phyloP scores from a whole-genome alignment of 805 yeast genomes.

The Metschnikowia shivogae region DNA sequence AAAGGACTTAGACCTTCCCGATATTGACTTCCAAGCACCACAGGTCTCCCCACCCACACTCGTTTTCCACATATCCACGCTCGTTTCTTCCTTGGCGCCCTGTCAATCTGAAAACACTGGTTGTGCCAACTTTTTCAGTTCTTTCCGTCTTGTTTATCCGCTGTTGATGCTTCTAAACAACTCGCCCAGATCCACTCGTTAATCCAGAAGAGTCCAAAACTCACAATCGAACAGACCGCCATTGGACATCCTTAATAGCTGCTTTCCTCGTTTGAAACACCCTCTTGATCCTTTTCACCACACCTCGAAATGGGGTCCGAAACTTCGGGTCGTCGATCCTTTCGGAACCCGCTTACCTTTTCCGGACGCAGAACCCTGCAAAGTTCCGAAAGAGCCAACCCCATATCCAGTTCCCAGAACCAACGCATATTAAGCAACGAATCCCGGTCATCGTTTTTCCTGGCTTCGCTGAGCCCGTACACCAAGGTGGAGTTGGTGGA shows the following conservation, averaged over 20 bases:
- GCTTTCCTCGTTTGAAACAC: neutral
- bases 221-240: too few species aligned
- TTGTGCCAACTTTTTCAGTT: too few species aligned
- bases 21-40: neutral
- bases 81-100: neutral
- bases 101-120: too few species aligned
- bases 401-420: neutral
- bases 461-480: conserved; percentile 1
- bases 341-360: conserved; percentile 7
- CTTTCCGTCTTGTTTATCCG: too few species aligned
- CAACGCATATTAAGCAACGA: conserved; percentile 2
- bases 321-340: neutral
- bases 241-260: too few species aligned
- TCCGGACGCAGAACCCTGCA: conserved; percentile 4
- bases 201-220: too few species aligned
- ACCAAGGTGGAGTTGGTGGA: conserved; percentile 24
- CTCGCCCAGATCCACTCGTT: too few species aligned
- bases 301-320: neutral
- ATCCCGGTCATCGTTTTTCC: conserved; percentile 8
- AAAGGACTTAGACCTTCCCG: neutral
- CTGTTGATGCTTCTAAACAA: too few species aligned
- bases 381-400: conserved; percentile 8
- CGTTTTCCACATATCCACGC: neutral
- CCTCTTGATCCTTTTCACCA: neutral
- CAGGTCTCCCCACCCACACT: neutral